Base-by-base conservation (phyloP, 805 yeast genomes). In the Pichia sporocuriosa region DNA sequence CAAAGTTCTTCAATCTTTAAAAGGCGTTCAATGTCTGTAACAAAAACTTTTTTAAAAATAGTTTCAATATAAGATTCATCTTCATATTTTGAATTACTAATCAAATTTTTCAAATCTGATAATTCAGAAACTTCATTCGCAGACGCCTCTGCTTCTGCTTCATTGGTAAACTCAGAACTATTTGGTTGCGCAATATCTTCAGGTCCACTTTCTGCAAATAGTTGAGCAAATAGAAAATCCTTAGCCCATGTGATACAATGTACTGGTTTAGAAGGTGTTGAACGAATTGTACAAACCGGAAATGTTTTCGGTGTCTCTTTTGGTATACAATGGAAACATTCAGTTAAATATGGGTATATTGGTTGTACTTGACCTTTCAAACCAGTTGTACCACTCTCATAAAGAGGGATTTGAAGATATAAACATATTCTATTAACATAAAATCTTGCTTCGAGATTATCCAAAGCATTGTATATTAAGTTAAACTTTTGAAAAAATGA, bases 201-300 rank as follows among this genome's bases (percentile, higher is more conserved):
- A 36, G 77, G 78, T 13, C 27, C 37, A 10, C 36, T 19, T 7
- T 43, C 47, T 17, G 78, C 79, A 58, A 88, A 90, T 28, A 93
- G 66, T 55, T 87, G 94, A 20, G 76, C 71, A 57, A 93, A 88
- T 39, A 93, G 63, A 56, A 86, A 94, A 52, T 84, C 86, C 58
- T 93, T 93, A 8, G 97, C 95, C 99, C 99, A 93, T 1, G 94
- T 95, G 21, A 93, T 81, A 60, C 96, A 88, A 57, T 93, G 99
- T 6, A 93, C 81, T 0, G 97, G 97, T 56, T 84, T 88, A 0
- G 96, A 85, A 0, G 99, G 99, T 0, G 98, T 93, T 6, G 96
- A 86, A 49, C 99, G 71, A 44, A 93, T 93, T 0, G 98, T 93
- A 60, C 99, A 93, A 1, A 93, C 96, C 0, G 99, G 97, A 59